These are phyloP conservation scores for Gossypium sturtianum DNA, from an alignment of 345 rosid species.

Conservation along the genomic window DNA sequence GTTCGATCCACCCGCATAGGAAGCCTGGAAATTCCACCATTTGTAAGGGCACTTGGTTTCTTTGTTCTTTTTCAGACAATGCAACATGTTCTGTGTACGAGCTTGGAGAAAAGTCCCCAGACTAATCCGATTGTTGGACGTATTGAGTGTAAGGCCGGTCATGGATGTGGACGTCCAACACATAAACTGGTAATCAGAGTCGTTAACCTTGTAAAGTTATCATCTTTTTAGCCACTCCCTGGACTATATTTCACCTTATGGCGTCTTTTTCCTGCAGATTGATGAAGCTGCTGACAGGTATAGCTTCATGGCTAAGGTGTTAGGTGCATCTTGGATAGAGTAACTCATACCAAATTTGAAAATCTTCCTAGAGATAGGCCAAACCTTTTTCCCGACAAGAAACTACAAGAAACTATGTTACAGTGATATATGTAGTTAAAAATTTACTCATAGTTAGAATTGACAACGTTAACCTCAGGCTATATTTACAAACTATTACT, in stretches of 20 bases:
- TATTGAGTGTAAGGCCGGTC: slow-evolving; percentile 54
- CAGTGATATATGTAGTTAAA: background rate
- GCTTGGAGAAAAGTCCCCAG: slow-evolving; percentile 76
- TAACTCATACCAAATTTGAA: slow-evolving; percentile 10
- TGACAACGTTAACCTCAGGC: no score
- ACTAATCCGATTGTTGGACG: slow-evolving; percentile 81
- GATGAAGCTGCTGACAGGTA: slow-evolving; percentile 56
- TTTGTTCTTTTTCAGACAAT: slow-evolving; percentile 47
- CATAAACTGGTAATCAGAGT: slow-evolving; percentile 37
- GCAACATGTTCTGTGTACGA: slow-evolving; percentile 65
- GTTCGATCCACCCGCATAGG: background rate
- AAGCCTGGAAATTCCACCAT: background rate
- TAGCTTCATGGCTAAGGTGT: slow-evolving; percentile 57
- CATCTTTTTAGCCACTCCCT: background rate
- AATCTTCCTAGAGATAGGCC: background rate
- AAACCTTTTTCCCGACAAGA: background rate
- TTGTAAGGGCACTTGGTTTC: background rate
- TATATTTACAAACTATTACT: background rate
- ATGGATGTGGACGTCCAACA: slow-evolving; percentile 69
- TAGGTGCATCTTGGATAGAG: slow-evolving; percentile 42
- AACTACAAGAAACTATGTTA: background rate
- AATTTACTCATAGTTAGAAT: background rate
- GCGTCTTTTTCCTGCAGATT: slow-evolving; percentile 30
- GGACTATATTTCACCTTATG: background rate
- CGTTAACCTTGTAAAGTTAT: background rate